Base-by-base conservation (phyloP, 768 basidiomycete species). In the Suillus fuscotomentosus region DNA sequence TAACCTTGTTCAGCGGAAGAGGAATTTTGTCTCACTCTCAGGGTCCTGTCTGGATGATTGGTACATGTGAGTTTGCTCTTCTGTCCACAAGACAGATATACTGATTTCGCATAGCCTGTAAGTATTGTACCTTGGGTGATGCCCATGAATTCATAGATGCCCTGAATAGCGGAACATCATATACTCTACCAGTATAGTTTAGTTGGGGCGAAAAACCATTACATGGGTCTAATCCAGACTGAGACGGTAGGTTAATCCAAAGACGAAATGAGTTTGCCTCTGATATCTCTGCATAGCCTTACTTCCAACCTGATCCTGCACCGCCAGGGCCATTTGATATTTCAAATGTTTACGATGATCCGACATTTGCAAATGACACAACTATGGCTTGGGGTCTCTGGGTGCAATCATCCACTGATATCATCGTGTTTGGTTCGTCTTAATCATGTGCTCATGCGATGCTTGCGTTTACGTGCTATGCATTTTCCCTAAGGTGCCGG, bases 1-100 rank as follows among this genome's bases (percentile, higher is more conserved):
- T 87, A 55, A 80, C 83, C 2, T 66, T 89, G 15, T 92, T 70
- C 68, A 84, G 82, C 38, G 91, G 88, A 1, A 83, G 91, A 34
- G 91, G 91, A 6, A 84, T 92, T 41, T 77, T 90, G 15, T 88
- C 87, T 0, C 84, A 92, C 71, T 89, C 88, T 17, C 77, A 79
- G n/a, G 91, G 91, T 1, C 91, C 91, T 0, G 88, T 91, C 38
- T 92, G 90, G 90, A 69, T 92, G 75, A 84, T 92, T 68, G 91
- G 90, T 27, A 91, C 82, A 34, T 68, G 73, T 81, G 64, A 42
- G 83, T 71, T 27, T 65, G 60, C 56, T 22, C 9, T 6, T n/a
- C 20, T n/a, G 7, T 20, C 6, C 34, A 11, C 20, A n/a, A n/a
- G 5, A 7, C 53, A 36, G 6, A 5, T 11, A 54, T 54, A 7